phyloP scores from a whole-genome alignment of 805 yeast genomes.

The Hanseniaspora singularis region DNA sequence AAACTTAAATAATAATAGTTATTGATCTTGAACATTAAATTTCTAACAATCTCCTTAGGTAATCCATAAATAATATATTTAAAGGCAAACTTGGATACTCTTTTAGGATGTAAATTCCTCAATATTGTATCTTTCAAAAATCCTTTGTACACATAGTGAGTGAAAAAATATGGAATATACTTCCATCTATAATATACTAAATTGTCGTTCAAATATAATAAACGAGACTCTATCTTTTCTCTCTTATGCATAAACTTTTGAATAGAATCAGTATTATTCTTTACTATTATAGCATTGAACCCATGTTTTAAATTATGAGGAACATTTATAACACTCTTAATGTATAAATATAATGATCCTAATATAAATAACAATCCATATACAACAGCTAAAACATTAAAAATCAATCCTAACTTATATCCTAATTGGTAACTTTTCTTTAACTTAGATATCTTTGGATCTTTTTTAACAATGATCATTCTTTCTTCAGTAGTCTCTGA shows the following conservation, averaged over 20 bases:
- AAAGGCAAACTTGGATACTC: neutral
- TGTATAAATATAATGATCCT: neutral
- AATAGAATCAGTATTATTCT: neutral
- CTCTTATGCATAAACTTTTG: neutral
- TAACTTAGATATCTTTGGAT: neutral
- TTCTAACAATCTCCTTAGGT: conserved; percentile 1
- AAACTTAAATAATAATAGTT: conserved; percentile 5
- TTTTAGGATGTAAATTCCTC: neutral
- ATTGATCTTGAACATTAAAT: neutral
- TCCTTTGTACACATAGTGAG: neutral
- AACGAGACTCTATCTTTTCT: neutral
- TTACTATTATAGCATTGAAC: neutral
- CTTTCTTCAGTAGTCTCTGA: too few species aligned
- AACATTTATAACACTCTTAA: neutral
- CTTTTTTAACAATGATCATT: conserved; percentile 10
- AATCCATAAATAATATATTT: conserved; percentile 7
- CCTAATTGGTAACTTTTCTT: conserved; percentile 4
- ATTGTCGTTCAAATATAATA: neutral
- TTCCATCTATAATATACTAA: conserved; percentile 13
- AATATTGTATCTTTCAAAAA: neutral
- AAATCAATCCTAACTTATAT: conserved; percentile 6
- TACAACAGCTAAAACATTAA: neutral
- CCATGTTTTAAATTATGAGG: conserved; percentile 3
- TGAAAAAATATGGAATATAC: neutral
- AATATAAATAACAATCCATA: neutral